Evolutionary conservation across 1,284 basidiomycete species (phyloP).

Genomic region (Sanghuangporus baumii): DNA sequence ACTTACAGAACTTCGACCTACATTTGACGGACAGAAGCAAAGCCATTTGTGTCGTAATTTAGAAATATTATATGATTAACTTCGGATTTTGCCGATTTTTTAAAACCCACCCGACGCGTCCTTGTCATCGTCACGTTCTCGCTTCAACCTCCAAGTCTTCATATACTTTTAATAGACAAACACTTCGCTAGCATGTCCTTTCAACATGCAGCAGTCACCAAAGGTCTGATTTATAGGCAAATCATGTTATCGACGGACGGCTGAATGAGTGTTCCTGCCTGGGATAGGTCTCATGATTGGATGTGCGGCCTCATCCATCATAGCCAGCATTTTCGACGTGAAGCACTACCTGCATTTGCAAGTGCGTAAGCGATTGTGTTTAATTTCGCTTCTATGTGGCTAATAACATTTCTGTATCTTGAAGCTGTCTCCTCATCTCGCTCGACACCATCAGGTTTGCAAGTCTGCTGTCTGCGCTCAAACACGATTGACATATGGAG

Average conservation of each 20-base stretch:
- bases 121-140: neutral
- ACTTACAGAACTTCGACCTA: neutral
- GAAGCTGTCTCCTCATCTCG: conserved; percentile 66
- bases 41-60: neutral
- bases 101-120: neutral
- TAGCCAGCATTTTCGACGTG: conserved; percentile 73
- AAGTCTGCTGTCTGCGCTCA: neutral
- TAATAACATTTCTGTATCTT: neutral
- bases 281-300: conserved; percentile 71
- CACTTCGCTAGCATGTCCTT: conserved; percentile 51
- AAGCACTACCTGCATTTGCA: conserved; percentile 87
- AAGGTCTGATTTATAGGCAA: conserved; percentile 43
- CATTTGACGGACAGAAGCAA: neutral
- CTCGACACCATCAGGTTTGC: conserved; percentile 60
- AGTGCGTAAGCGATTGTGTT: conserved; percentile 32
- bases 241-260: neutral
- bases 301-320: conserved; percentile 62
- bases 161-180: neutral
- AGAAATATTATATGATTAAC: neutral
- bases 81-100: neutral
- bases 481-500: neutral
- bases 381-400: conserved; percentile 20
- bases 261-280: neutral
- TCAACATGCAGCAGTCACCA: conserved; percentile 72
- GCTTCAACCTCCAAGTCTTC: neutral